Base-by-base conservation (phyloP, 2,329 filamentous ascomycete genomes). In the Ceratocystis papillata region DNA sequence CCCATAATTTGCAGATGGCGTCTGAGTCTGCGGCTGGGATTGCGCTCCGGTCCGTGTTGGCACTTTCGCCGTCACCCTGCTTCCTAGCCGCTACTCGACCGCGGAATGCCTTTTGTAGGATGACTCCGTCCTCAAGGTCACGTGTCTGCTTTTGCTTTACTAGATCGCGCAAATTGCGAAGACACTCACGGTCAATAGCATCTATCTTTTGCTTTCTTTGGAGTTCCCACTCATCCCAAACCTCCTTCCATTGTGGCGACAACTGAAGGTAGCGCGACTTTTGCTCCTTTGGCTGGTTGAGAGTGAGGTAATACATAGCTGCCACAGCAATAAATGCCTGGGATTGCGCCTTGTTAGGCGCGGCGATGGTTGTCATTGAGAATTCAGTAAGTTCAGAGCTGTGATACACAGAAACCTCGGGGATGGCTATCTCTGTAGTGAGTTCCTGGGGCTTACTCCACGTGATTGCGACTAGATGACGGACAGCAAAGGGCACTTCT, bases 261-360 rank as follows among this genome's bases (percentile, higher is more conserved):
- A 99, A 78, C 63, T 89, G 83, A 69, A 96, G 74, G 67, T 87
- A 87, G 1, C 90, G 83, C 4, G 59, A 30, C 73, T 95, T 97
- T 69, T 95, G 90, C 72, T 97, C 93, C 71, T 90, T 94, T 0
- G 83, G 76, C 17, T 86, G 89, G n/a, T 83, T 81, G 1, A 85
- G 84, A 69, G 91, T 96, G 0, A 96, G 80, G 50, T 89, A 81
- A 73, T 96, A 96, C 1, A 99, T 77, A 1, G 88, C 90, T 12
- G 84, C 80, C 0, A 91, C 96, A 5, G 91, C 89, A 53, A 94
- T 82, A 70, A 87, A 97, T 1, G 87, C 87, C 74, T 97, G 92
- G 5, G 94, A 95, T 73, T 99, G 92, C 69, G 86, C 85, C 12
- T 80, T 70, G 64, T 90, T 87, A 0, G 90, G 84, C 0, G 90